A percentile compares a stretch with the other conserved stretches of the same genome.
These are phyloP conservation scores for Rhododendron ovatum DNA, from an alignment of 148 eudicot species.

Conservation along the genomic window DNA sequence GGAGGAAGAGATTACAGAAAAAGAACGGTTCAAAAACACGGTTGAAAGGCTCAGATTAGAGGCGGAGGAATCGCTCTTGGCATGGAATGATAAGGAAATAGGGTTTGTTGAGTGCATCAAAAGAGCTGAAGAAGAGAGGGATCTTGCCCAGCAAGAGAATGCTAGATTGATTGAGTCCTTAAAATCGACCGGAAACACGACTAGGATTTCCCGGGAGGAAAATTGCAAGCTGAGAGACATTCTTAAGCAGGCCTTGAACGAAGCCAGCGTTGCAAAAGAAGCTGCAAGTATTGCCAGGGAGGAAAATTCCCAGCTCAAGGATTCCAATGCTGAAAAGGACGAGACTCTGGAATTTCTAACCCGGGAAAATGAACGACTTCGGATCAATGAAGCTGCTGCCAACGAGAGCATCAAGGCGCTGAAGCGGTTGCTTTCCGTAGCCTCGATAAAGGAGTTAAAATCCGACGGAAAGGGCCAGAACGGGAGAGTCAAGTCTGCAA, in stretches of 20 bases:
- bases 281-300: conserved; percentile 64
- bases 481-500: conserved; percentile 22
- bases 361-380: conserved; percentile 63
- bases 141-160: conserved; percentile 28
- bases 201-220: conserved; percentile 50
- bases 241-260: conserved; percentile 74
- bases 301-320: conserved; percentile 63
- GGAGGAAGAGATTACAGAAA: conserved; percentile 40
- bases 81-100: conserved; percentile 70
- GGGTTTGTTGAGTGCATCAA: conserved; percentile 75
- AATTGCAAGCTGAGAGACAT: conserved; percentile 63
- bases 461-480: conserved; percentile 18
- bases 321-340: conserved; percentile 54
- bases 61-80: conserved; percentile 69
- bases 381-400: conserved; percentile 55
- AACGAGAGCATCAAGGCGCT: conserved; percentile 55
- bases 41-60: conserved; percentile 56
- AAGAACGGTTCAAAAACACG: conserved; percentile 46
- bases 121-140: conserved; percentile 62
- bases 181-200: conserved; percentile 28
- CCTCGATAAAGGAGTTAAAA: conserved; percentile 20
- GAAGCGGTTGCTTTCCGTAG: conserved; percentile 38
- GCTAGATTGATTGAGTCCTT: conserved; percentile 25
- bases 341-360: conserved; percentile 49
- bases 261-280: conserved; percentile 81